Conservation (phyloP, 2,329 filamentous ascomycete genomes). For the Hyphodiscus sp. region DNA sequence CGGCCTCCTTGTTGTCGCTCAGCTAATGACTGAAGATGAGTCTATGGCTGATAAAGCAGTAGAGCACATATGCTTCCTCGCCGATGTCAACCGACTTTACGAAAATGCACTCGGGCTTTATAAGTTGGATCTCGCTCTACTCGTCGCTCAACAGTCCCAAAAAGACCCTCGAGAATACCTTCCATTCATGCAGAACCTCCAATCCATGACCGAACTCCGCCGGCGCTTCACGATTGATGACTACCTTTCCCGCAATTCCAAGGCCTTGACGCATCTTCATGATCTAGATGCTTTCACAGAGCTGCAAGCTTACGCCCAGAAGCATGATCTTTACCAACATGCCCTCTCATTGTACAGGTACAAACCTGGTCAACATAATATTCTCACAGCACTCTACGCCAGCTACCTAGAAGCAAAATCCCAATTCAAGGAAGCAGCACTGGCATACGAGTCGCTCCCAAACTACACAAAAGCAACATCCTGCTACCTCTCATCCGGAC, state of each 20-base stretch:
- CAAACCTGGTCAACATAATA: constrained; percentile 56
- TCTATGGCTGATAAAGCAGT: constrained; percentile 80
- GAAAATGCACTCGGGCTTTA: constrained; percentile 87
- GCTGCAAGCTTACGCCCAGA: constrained; percentile 68
- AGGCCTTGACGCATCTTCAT: constrained; percentile 73
- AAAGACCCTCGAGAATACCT: constrained; percentile 93
- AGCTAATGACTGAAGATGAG: constrained; percentile 59
- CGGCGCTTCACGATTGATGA: constrained; percentile 84
- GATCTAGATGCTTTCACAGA: constrained; percentile 70
- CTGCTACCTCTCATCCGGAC: constrained; percentile 76
- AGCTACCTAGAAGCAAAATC: constrained; percentile 68
- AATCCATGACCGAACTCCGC: constrained; percentile 63
- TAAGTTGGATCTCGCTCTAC: constrained; percentile 78
- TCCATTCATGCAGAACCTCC: constrained; percentile 84
- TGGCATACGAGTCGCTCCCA: constrained; percentile 81
- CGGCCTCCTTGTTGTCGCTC: constrained; percentile 71
- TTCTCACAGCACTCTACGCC: constrained; percentile 74
- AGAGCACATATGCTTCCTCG: constrained; percentile 95
- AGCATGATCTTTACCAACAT: constrained; percentile 71
- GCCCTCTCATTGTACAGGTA: constrained; percentile 82
- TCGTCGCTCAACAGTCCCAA: constrained; percentile 93
- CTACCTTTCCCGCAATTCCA: constrained; percentile 67
- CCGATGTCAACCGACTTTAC: constrained; percentile 87
- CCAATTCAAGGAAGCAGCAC: constrained; percentile 76
- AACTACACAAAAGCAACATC: constrained; percentile 69